A percentile compares a stretch with the other conserved stretches of the same genome.
phyloP scores from a whole-genome alignment of 371 early-diverging fungal genomes.

The Lichtheimia ramosa region DNA sequence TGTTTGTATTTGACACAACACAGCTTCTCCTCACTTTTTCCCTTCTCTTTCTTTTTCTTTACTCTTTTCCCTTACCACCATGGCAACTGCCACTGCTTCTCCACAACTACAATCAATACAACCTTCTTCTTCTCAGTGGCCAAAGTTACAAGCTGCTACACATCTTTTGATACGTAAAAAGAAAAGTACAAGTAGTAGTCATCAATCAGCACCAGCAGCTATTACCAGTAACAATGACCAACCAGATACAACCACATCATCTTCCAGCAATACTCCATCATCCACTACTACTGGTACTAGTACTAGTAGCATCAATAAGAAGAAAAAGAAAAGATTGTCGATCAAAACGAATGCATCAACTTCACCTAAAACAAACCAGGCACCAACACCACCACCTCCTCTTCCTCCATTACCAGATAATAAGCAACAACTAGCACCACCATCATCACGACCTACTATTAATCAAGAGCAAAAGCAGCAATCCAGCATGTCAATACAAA shows the following conservation, averaged over 20 bases:
- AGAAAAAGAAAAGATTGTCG: no score
- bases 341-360: no score
- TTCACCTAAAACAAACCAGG: no score
- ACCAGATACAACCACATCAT: no score
- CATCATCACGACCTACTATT: conserved; percentile 2
- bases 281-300: no score
- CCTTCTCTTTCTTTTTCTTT: background rate
- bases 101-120: background rate
- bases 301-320: no score
- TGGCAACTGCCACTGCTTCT: background rate
- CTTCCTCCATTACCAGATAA: no score
- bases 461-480: background rate
- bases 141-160: conserved; percentile 11
- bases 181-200: background rate
- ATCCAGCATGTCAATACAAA: background rate
- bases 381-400: no score
- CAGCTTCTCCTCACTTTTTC: background rate
- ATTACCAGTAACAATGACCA: no score
- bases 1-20: no score
- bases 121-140: conserved; percentile 3
- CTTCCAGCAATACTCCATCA: no score
- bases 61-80: background rate
- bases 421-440: background rate
- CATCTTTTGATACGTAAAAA: background rate
- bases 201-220: background rate